Base-by-base conservation (phyloP, 2,329 filamentous ascomycete species). In the Neonectria hederae region DNA sequence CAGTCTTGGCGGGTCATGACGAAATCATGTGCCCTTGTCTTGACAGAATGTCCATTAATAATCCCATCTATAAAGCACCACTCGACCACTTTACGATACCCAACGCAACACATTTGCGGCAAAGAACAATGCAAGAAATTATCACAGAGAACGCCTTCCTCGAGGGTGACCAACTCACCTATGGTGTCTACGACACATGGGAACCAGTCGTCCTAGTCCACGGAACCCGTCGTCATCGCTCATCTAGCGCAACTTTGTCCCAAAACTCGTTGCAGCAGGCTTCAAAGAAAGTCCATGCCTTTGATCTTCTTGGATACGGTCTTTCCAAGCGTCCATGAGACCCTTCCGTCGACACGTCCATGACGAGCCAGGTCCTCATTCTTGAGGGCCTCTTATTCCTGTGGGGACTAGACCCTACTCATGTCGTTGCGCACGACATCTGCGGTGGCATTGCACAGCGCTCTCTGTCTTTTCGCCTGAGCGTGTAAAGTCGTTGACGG, bases 161-260 rank as follows among this genome's bases (percentile, higher is more conserved):
- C 45, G 69, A 70, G 3, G 66, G 71, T 9, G 65, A 54, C 48
- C 74, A 73, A 11, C 68, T 78, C 40, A 70, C 73, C 22, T 75
- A 77, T 26, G 74, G 74, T 14, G 54, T 75, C 24, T 69, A 73
- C 24, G 75, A 75, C 14, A 48, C 55, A 0, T 73, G 73, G 9
- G 59, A 69, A 0, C 76, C 74, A 7, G 60, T 77, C 9, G 69
- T 78, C 21, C 67, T 78, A 35, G 59, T 78, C 17, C 76, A 78
- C 42, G 76, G 76, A 48, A 78, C 76, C 0, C 76, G 0, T 78
- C 76, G 1, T 77, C 76, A 1, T 78, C 76, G 2, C 71, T 78
- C 1, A 77, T 78, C 4, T 78, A 74, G 75, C 70, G 74, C n/a
- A 72, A 73, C n/a, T 55, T 78, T 4, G 22, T 73, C 11, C 75